These are phyloP conservation scores for Tylopilus sp. DNA, from an alignment of 1,284 basidiomycete species.

Conservation along the genomic window DNA sequence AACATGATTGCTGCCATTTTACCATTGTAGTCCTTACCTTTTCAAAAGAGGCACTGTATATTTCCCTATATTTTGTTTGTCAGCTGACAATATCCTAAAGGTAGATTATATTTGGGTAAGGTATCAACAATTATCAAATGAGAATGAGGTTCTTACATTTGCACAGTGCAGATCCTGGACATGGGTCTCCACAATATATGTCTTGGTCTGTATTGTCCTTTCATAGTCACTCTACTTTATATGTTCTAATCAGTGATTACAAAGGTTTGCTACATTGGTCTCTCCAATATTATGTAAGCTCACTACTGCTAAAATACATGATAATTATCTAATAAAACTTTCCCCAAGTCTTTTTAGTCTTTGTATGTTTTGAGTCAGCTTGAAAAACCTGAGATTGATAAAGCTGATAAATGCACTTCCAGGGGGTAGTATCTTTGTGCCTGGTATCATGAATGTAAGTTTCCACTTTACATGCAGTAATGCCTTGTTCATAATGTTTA, in stretches of 20 bases:
- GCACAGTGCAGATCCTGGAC: not conserved
- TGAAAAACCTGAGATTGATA: not conserved
- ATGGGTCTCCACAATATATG: not conserved
- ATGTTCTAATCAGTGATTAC: not conserved
- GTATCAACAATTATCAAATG: not conserved
- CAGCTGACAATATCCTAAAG: not conserved
- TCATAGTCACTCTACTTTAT: not conserved
- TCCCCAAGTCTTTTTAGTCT: not conserved
- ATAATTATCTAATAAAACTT: not conserved
- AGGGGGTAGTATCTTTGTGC: not conserved
- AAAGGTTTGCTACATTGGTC: not conserved
- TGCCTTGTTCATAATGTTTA: no score
- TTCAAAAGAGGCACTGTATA: not conserved
- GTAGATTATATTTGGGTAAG: constrained; percentile 1
- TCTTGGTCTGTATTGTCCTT: not conserved
- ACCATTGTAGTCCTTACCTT: not conserved
- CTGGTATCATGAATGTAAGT: not conserved
- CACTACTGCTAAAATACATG: not conserved
- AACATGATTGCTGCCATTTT: not conserved
- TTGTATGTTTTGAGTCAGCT: not conserved
- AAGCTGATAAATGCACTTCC: not conserved
- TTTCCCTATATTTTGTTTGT: no score
- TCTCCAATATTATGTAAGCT: not conserved
- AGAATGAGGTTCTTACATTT: not conserved
- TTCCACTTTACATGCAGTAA: not conserved